These are phyloP conservation scores for Rubroboletus pulcherrimus DNA, from an alignment of 768 basidiomycete genomes.

Conservation along the genomic window DNA sequence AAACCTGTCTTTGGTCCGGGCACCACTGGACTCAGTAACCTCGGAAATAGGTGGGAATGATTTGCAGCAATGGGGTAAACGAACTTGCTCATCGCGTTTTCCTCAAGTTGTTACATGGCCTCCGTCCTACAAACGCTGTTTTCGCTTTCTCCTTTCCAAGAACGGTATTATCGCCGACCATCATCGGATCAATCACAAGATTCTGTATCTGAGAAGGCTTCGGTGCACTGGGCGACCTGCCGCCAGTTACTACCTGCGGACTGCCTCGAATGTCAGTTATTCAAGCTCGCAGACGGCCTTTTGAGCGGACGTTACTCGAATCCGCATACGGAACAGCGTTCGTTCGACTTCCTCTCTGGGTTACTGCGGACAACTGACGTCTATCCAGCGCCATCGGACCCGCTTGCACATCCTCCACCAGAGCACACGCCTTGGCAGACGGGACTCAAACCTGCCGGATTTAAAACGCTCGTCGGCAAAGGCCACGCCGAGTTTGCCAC, in stretches of 20 bases:
- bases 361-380: conserved; percentile 7
- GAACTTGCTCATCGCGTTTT: not conserved
- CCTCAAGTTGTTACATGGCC: conserved; percentile 89
- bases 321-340: conserved; percentile 41
- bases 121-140: conserved; percentile 88
- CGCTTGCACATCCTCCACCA: conserved; percentile 29
- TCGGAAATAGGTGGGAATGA: conserved; percentile 74
- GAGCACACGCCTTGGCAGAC: conserved; percentile 49
- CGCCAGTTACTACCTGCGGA: conserved; percentile 65
- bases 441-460: conserved; percentile 76
- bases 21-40: conserved; percentile 83
- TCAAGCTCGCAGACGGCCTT: conserved; percentile 88
- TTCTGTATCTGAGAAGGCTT: conserved; percentile 30
- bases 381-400: conserved; percentile 27
- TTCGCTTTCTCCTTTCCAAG: conserved; percentile 71
- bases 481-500: conserved; percentile 94
- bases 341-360: conserved; percentile 3
- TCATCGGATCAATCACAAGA: conserved; percentile 8
- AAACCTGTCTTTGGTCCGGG: conserved; percentile 87
- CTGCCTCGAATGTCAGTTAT: conserved; percentile 94
- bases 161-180: conserved; percentile 53
- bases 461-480: conserved; percentile 88
- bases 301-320: conserved; percentile 88
- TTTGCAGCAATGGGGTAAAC: not conserved
- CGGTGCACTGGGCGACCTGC: conserved; percentile 60